A percentile compares a stretch with the other conserved stretches of the same genome.
These are phyloP conservation scores for Teunomyces atbi DNA, from an alignment of 805 yeast genomes.

Conservation along the genomic window DNA sequence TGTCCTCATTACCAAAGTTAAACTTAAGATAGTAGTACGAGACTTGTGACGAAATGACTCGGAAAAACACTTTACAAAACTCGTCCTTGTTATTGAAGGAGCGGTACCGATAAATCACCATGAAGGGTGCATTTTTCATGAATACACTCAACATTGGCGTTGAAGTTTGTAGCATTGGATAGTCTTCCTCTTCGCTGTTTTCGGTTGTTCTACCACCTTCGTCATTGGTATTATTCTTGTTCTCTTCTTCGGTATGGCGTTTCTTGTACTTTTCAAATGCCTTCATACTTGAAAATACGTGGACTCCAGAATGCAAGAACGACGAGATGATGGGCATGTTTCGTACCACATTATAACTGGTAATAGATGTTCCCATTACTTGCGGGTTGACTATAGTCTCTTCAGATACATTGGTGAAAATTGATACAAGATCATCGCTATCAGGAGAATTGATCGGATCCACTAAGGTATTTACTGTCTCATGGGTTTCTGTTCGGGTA, in stretches of 20 bases:
- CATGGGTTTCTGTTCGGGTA: neutral
- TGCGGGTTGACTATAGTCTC: slow-evolving; percentile 17
- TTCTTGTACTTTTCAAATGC: slow-evolving; percentile 10
- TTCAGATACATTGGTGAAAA: slow-evolving; percentile 12
- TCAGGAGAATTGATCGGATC: neutral
- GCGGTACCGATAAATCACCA: slow-evolving; percentile 17
- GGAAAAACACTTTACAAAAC: slow-evolving; percentile 30
- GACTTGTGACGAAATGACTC: slow-evolving; percentile 24
- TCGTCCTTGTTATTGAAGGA: slow-evolving; percentile 16
- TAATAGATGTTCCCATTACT: slow-evolving; percentile 14
- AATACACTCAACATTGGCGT: slow-evolving; percentile 22
- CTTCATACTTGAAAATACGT: slow-evolving; percentile 12
- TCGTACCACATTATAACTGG: slow-evolving; percentile 10
- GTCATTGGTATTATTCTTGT: neutral
- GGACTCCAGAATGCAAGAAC: slow-evolving; percentile 19
- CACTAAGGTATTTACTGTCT: slow-evolving; percentile 1
- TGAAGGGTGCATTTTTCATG: slow-evolving; percentile 30
- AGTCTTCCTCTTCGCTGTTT: slow-evolving; percentile 1
- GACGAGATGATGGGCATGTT: slow-evolving; percentile 19
- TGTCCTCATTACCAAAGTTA: slow-evolving; percentile 10
- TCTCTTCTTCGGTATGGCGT: slow-evolving; percentile 1
- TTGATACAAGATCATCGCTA: slow-evolving; percentile 7
- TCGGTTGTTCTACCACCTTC: neutral
- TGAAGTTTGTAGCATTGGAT: slow-evolving; percentile 20
- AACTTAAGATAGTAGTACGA: slow-evolving; percentile 29